These are phyloP conservation scores for Fraxinus floribunda DNA, from an alignment of 305 asterid species.

Conservation along the genomic window DNA sequence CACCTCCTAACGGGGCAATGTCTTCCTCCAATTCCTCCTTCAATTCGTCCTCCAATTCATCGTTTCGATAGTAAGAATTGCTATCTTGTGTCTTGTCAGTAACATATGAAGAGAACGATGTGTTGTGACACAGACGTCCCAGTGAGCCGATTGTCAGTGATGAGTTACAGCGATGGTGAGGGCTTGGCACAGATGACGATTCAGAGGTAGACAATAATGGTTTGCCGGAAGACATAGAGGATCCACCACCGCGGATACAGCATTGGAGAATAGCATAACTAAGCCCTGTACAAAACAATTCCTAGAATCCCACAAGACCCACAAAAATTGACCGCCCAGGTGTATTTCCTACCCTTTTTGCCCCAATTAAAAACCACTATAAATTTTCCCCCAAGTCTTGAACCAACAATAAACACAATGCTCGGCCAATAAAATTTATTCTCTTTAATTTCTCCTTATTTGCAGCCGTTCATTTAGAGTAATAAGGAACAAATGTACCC, in stretches of 20 bases:
- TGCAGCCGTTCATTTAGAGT: neutral
- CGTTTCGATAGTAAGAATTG: conserved; percentile 24
- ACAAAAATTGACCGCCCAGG: conserved; percentile 33
- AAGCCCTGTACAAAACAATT: conserved; percentile 25
- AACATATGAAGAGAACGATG: conserved; percentile 38
- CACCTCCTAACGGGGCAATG: conserved; percentile 29
- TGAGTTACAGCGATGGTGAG: conserved; percentile 36
- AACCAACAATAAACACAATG: conserved; percentile 26
- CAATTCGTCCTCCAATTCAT: neutral
- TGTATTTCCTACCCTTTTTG: conserved; percentile 19
- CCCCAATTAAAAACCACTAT: conserved; percentile 14
- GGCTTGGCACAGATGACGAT: conserved; percentile 36
- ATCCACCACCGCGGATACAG: conserved; percentile 37
- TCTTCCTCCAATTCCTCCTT: conserved; percentile 33
- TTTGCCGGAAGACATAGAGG: conserved; percentile 74
- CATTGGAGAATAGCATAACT: conserved; percentile 42
- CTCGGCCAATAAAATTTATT: conserved; percentile 30
- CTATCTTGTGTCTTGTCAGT: conserved; percentile 28
- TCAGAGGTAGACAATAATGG: conserved; percentile 59
- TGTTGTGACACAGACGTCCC: conserved; percentile 29
- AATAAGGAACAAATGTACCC: neutral
- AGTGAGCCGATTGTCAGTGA: conserved; percentile 40
- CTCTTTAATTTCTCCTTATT: conserved; percentile 1
- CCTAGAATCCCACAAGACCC: conserved; percentile 26
- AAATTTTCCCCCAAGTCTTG: conserved; percentile 21